Percentiles rank a stretch among this genome's conserved stretches.
Conservation (phyloP, 306 rosid species). For the Inga leiocalycina region DNA sequence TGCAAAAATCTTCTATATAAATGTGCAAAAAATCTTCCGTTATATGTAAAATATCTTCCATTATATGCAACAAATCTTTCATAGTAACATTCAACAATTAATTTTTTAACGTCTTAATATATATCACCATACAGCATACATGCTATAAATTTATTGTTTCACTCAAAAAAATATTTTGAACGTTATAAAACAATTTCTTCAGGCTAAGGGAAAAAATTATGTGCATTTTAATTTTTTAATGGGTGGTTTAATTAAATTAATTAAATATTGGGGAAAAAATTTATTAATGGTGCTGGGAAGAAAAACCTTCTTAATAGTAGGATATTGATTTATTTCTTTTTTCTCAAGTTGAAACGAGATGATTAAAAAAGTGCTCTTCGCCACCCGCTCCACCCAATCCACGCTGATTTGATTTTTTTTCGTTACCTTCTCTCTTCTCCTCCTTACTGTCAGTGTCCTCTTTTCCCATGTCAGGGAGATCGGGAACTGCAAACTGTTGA, state of each 20-base stretch:
- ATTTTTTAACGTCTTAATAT: no score
- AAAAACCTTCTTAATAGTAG: no score
- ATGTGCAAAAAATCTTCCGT: no score
- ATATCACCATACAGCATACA: no score
- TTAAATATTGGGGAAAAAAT: no score
- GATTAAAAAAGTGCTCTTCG: constrained; percentile 28
- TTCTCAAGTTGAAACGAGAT: not conserved
- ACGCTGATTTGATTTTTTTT: constrained; percentile 22
- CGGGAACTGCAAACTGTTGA: constrained; percentile 12
- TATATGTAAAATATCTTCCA: no score
- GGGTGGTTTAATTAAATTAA: not conserved
- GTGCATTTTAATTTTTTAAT: not conserved
- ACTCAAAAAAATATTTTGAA: no score
- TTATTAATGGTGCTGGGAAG: no score
- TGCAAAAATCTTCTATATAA: no score
- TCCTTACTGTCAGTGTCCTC: constrained; percentile 55
- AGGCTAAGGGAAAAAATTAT: not conserved
- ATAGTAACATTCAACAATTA: no score
- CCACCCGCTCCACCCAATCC: constrained; percentile 72
- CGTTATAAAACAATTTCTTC: not conserved
- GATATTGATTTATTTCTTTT: not conserved
- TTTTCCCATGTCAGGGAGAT: constrained; percentile 32
- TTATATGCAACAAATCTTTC: no score
- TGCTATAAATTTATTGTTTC: no score
- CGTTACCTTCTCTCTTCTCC: constrained; percentile 1